These are phyloP conservation scores for Geotrichum phurueaensis DNA, from an alignment of 1,139 yeast species.

Conservation along the genomic window DNA sequence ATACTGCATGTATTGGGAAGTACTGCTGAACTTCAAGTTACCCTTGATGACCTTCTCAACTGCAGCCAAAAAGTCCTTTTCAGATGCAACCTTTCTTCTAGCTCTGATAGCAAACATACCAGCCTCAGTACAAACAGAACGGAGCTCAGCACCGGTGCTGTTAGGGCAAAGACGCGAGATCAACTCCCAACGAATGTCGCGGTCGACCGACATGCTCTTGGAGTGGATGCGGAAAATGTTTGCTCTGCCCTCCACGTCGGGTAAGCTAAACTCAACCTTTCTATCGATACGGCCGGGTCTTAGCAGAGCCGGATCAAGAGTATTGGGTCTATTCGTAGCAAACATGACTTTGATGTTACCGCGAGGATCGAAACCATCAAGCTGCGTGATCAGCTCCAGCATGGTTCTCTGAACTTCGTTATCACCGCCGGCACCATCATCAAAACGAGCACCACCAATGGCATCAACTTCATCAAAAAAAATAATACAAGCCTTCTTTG, in stretches of 20 bases:
- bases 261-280: conserved; percentile 92
- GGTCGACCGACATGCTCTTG: conserved; percentile 91
- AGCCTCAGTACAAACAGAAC: conserved; percentile 95
- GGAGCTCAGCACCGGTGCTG: conserved; percentile 95
- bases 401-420: conserved; percentile 98
- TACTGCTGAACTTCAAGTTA: conserved; percentile 93
- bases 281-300: conserved; percentile 99
- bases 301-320: conserved; percentile 91
- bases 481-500: conserved; percentile 94
- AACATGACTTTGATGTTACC: conserved; percentile 98
- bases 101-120: conserved; percentile 99
- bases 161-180: conserved; percentile 96
- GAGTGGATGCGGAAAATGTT: conserved; percentile 95
- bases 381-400: conserved; percentile 94
- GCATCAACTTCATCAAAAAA: conserved; percentile 97
- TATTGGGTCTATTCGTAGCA: conserved; percentile 97
- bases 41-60: conserved; percentile 98
- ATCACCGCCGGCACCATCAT: conserved; percentile 99
- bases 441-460: conserved; percentile 97
- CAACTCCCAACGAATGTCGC: conserved; percentile 96
- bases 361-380: conserved; percentile 97
- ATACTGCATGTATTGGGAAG: conserved; percentile 97
- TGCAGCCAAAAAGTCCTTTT: conserved; percentile 93
- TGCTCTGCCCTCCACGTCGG: conserved; percentile 96
- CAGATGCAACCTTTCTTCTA: conserved; percentile 94